These are phyloP conservation scores for Lentinula sp. DNA, from an alignment of 768 basidiomycete species.

Conservation along the genomic window DNA sequence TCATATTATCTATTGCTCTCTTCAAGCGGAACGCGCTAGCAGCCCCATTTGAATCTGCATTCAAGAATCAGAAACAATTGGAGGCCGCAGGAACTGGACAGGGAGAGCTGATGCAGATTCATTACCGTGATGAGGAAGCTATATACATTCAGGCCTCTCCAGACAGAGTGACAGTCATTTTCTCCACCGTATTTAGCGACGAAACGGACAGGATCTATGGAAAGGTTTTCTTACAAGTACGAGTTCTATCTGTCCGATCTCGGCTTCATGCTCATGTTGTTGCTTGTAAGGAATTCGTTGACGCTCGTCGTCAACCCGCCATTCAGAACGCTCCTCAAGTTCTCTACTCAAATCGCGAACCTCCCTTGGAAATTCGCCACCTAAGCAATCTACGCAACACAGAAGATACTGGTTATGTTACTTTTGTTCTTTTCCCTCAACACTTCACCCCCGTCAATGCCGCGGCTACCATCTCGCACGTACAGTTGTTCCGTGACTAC, in stretches of 20 bases:
- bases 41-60: constrained; percentile 90
- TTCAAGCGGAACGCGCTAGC: constrained; percentile 92
- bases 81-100: constrained; percentile 62
- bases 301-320: constrained; percentile 88
- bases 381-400: constrained; percentile 73
- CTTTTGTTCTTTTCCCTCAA: constrained; percentile 95
- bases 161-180: constrained; percentile 97
- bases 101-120: constrained; percentile 86
- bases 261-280: constrained; percentile 6
- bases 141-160: constrained; percentile 91
- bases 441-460: constrained; percentile 76
- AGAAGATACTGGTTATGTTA: constrained; percentile 94
- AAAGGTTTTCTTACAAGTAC: constrained; percentile 95
- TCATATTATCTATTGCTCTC: constrained; percentile 77
- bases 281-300: constrained; percentile 84
- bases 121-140: constrained; percentile 95
- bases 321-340: constrained; percentile 98
- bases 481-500: constrained; percentile 96
- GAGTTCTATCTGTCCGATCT: constrained; percentile 4
- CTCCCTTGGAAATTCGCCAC: constrained; percentile 93
- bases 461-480: constrained; percentile 81
- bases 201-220: constrained; percentile 97
- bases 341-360: constrained; percentile 88
- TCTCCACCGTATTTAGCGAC: constrained; percentile 94
- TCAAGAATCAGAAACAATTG: constrained; percentile 76